phyloP scores from a whole-genome alignment of 2,329 filamentous ascomycete species.

The Plenodomus tracheiphilus region DNA sequence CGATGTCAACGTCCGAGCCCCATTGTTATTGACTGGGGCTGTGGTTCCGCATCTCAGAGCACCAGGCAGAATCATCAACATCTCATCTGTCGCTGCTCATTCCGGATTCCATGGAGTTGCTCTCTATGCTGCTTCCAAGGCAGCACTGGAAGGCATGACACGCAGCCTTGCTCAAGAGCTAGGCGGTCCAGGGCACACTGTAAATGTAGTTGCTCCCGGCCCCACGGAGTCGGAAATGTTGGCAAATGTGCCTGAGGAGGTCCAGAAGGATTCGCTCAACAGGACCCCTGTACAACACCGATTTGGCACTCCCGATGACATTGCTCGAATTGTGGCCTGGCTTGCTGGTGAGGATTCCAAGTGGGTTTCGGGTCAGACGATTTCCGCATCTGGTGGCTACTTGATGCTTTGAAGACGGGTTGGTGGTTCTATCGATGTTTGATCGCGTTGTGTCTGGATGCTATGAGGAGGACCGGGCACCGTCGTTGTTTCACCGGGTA shows the following conservation, averaged over 20 bases:
- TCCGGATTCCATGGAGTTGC: conserved; percentile 51
- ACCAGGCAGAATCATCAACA: conserved; percentile 61
- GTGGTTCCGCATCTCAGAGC: conserved; percentile 54
- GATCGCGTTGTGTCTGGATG: not conserved
- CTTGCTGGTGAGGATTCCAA: conserved; percentile 53
- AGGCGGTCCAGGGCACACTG: conserved; percentile 60
- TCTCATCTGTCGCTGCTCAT: conserved; percentile 59
- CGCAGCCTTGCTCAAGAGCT: conserved; percentile 63
- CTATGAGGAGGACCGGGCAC: not conserved
- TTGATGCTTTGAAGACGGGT: conserved; percentile 28
- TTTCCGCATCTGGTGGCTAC: conserved; percentile 59
- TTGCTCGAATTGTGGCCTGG: conserved; percentile 61
- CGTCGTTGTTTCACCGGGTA: conserved; percentile 13
- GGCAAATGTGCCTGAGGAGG: conserved; percentile 54
- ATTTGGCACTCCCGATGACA: conserved; percentile 56
- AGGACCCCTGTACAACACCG: conserved; percentile 57
- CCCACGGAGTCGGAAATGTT: conserved; percentile 63
- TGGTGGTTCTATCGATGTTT: conserved; percentile 13
- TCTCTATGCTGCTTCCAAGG: conserved; percentile 62
- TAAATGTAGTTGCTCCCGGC: conserved; percentile 64
- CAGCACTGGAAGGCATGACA: conserved; percentile 63
- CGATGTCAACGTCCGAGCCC: conserved; percentile 60
- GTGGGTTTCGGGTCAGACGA: conserved; percentile 56
- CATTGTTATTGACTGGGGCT: conserved; percentile 58
- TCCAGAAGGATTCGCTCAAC: conserved; percentile 55